phyloP scores from a whole-genome alignment of 2,329 filamentous ascomycete species.

The Aureobasidium mangrovei region DNA sequence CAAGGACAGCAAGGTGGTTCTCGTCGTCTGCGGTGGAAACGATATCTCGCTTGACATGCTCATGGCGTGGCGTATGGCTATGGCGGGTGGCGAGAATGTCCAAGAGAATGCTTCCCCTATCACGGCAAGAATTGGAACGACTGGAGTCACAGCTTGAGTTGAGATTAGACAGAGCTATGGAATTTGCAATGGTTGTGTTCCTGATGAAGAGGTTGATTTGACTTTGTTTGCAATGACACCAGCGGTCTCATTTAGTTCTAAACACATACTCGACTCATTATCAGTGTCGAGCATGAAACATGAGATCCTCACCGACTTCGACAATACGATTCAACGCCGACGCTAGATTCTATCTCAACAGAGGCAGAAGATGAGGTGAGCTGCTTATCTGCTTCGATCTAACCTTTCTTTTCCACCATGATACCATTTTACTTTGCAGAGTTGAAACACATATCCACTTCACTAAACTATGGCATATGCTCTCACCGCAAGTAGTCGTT shows the following conservation, averaged over 20 bases:
- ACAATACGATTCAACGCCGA: no score
- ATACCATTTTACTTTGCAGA: background rate
- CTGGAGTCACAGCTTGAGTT: conserved; percentile 4
- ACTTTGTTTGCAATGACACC: background rate
- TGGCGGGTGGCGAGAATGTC: conserved; percentile 4
- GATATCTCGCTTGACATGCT: conserved; percentile 45
- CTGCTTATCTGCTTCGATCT: no score
- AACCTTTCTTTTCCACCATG: background rate
- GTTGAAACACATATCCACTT: background rate
- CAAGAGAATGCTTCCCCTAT: conserved; percentile 4
- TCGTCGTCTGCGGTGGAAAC: conserved; percentile 70
- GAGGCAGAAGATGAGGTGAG: no score
- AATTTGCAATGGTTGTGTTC: background rate
- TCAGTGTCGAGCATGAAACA: no score
- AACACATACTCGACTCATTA: background rate
- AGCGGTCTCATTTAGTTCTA: background rate
- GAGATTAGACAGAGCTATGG: background rate
- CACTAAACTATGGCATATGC: conserved; percentile 2
- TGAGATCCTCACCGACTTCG: no score
- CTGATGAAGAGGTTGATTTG: background rate
- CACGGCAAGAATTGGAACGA: conserved; percentile 2
- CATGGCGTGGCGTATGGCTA: conserved; percentile 37
- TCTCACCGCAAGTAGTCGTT: conserved; percentile 9
- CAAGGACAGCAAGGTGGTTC: conserved; percentile 62
- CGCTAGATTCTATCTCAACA: no score